Percentiles rank a stretch among this genome's conserved stretches.
Evolutionary conservation across 306 rosid genomes (phyloP).

Genomic region (Pyrus bretschneideri): DNA sequence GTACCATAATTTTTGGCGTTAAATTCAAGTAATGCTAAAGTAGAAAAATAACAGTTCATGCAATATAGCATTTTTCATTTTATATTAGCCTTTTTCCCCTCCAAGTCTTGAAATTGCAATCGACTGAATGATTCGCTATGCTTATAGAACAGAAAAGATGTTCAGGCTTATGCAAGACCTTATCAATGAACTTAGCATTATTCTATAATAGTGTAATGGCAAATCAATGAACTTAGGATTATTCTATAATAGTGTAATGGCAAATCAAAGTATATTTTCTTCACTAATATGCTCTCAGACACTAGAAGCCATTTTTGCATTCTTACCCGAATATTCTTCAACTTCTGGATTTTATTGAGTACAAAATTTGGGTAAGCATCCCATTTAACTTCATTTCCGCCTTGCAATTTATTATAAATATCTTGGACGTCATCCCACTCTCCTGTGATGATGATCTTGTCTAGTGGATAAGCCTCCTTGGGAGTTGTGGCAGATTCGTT

Average conservation of each 20-base stretch:
- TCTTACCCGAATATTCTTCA: conserved; percentile 53
- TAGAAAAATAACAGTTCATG: neutral
- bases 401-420: conserved; percentile 37
- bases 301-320: neutral
- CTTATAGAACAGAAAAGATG: neutral
- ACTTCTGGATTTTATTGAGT: conserved; percentile 41
- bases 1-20: neutral
- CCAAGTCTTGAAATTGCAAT: neutral
- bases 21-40: neutral
- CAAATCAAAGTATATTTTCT: neutral
- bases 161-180: neutral
- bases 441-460: conserved; percentile 58
- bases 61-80: neutral
- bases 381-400: conserved; percentile 25
- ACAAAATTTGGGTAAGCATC: conserved; percentile 57
- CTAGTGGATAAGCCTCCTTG: conserved; percentile 65
- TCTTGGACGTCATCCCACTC: conserved; percentile 74
- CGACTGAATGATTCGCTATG: neutral
- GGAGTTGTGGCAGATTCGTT: conserved; percentile 63
- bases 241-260: neutral
- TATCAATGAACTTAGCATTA: neutral
- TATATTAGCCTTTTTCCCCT: too few relatives aligned
- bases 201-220: neutral
- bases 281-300: neutral
- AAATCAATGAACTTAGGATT: neutral